Evolutionary conservation across 495 filamentous ascomycete species (phyloP), one percentile per base, ranked within the genome.

Genomic region (Aspergillus leporis): DNA sequence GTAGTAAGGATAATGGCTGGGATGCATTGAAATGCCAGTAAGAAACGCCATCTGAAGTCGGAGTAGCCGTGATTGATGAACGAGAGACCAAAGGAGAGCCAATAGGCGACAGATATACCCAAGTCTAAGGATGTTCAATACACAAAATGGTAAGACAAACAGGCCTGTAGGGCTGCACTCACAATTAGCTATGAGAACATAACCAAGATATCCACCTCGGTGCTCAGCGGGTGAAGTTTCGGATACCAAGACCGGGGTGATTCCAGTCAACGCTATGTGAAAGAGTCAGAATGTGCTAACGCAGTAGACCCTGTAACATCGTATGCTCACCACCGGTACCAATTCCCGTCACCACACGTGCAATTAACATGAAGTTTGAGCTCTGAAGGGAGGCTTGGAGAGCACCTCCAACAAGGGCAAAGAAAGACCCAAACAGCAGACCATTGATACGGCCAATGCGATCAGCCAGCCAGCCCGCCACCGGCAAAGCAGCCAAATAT

Each of bases 81-180:
- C 13, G 81, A 74, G 45, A 85, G 70, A 41, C 82, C 81, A 59
- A 85, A 87, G 19, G 81, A 80, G 57, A 86, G 72, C 85, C 84
- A 87, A 68, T 87, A 87, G 8, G 84, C 83, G 30, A 87, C 68
- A 4, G 79, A 78, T 31, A 88, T 84, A 52, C 84, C 84, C 12
- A 85, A 71, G 61, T 83, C 78, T 82, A 22, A 36, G 22, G 48
- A 12, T 9, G 21, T 30, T 68, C 49, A 71, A 49, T 43, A 21
- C 13, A 41, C 14, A 8, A 14, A 12, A 14, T 31, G 22, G 22
- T 30, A 25, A n/a, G 28, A 14, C 31, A 4, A 32, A 45, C 6
- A 57, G 31, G 31, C 21, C 31, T 43, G 32, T 30, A 3, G 3
- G 3, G 34, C 21, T 8, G 58, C 12, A 48, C 67, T 64, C 66